Conservation (phyloP, 768 basidiomycete species). For the Leccinellum luteum region DNA sequence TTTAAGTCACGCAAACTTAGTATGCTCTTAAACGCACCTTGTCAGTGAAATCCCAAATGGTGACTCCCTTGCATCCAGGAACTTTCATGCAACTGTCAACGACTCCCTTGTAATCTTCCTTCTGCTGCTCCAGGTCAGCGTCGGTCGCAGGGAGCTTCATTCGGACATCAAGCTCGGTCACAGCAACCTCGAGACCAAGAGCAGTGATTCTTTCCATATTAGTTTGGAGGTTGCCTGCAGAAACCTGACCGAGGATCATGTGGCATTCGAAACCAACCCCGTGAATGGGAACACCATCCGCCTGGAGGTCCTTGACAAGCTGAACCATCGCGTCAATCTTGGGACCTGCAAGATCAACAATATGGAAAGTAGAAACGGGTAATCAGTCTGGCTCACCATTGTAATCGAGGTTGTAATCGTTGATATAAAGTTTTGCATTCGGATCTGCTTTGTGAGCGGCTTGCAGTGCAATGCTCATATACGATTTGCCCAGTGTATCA, state of each 20-base stretch:
- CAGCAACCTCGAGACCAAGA: slow-evolving; percentile 63
- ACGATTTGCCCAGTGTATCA: slow-evolving; percentile 44
- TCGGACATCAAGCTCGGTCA: slow-evolving; percentile 68
- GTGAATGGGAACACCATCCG: slow-evolving; percentile 50
- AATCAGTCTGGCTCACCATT: slow-evolving; percentile 13
- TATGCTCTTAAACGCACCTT: slow-evolving; percentile 15
- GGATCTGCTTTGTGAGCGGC: slow-evolving; percentile 31
- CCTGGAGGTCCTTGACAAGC: slow-evolving; percentile 48
- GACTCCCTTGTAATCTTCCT: slow-evolving; percentile 52
- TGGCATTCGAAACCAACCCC: slow-evolving; percentile 63
- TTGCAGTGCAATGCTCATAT: slow-evolving; percentile 47
- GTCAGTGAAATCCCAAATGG: slow-evolving; percentile 43
- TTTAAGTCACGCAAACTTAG: slow-evolving; percentile 9
- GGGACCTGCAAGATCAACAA: slow-evolving; percentile 1
- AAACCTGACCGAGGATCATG: slow-evolving; percentile 57
- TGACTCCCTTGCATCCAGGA: slow-evolving; percentile 35
- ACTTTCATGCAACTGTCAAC: slow-evolving; percentile 46
- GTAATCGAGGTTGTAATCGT: slow-evolving; percentile 27
- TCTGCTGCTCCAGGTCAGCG: slow-evolving; percentile 51
- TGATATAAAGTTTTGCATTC: slow-evolving; percentile 32
- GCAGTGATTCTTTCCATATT: slow-evolving; percentile 53
- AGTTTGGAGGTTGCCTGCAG: slow-evolving; percentile 39
- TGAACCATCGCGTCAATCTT: slow-evolving; percentile 51
- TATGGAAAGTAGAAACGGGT: background rate
- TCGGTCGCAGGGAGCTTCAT: slow-evolving; percentile 50